Evolutionary conservation across 2,329 filamentous ascomycete genomes (phyloP).

Genomic region (Ascochyta rabiei): DNA sequence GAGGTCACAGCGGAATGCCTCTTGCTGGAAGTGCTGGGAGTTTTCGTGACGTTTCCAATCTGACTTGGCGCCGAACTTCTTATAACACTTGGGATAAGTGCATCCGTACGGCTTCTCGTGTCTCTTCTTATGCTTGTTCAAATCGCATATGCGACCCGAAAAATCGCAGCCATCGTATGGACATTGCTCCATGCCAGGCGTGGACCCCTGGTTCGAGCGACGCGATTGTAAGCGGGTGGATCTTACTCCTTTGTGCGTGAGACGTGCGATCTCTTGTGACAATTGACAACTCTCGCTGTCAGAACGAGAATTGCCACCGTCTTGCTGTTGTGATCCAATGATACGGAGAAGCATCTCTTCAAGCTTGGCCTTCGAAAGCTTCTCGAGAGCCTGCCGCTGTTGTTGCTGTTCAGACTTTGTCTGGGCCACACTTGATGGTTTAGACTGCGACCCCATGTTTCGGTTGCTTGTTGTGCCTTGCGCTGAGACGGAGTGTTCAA

Average conservation of each 20-base stretch:
- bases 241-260: conserved; percentile 30
- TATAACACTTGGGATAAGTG: conserved; percentile 72
- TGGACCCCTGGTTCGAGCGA: conserved; percentile 19
- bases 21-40: conserved; percentile 73
- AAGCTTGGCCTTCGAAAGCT: conserved; percentile 28
- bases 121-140: conserved; percentile 77
- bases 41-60: conserved; percentile 94
- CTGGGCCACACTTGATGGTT: conserved; percentile 23
- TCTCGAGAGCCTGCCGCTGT: conserved; percentile 23
- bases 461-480: too few species aligned
- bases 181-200: conserved; percentile 26
- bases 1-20: conserved; percentile 72
- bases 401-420: conserved; percentile 42
- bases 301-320: background rate
- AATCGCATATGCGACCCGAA: conserved; percentile 40
- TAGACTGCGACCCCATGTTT: background rate
- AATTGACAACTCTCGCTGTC: conserved; percentile 17
- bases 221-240: conserved; percentile 17
- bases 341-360: conserved; percentile 15
- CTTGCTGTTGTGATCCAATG: background rate
- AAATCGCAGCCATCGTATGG: conserved; percentile 2
- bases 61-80: conserved; percentile 86
- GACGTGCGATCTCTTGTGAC: conserved; percentile 32
- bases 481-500: background rate
- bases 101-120: conserved; percentile 84